Evolutionary conservation across 371 early-diverging fungal genomes (phyloP).

Genomic region (Apophysomyces ossiformis): DNA sequence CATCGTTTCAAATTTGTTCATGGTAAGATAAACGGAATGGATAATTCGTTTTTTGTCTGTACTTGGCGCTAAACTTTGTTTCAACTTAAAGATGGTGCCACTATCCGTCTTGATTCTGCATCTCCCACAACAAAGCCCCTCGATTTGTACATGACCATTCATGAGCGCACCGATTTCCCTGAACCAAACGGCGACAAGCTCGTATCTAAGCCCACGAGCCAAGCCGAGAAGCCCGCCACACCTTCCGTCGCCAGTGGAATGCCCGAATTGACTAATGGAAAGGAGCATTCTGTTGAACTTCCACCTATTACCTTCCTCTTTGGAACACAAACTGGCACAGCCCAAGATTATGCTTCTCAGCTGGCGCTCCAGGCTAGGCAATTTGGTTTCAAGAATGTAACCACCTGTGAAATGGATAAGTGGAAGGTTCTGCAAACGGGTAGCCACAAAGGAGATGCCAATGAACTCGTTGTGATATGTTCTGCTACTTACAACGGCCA

Average conservation of each 20-base stretch:
- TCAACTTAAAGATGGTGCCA: constrained; percentile 37
- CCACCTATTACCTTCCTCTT: constrained; percentile 40
- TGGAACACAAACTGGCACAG: constrained; percentile 47
- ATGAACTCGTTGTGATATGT: constrained; percentile 42
- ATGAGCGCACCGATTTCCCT: constrained; percentile 47
- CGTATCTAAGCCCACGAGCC: background rate
- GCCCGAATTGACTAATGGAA: background rate
- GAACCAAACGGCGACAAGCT: constrained; percentile 21
- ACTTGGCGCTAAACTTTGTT: background rate
- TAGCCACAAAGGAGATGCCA: constrained; percentile 6
- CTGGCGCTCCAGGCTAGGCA: constrained; percentile 31
- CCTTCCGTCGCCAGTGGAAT: constrained; percentile 9
- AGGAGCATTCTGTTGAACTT: constrained; percentile 14
- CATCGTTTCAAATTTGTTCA: constrained; percentile 45
- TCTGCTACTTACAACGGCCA: constrained; percentile 62
- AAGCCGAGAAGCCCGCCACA: constrained; percentile 10
- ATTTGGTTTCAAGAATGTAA: constrained; percentile 38
- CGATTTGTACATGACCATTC: constrained; percentile 39
- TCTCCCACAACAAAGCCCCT: constrained; percentile 46
- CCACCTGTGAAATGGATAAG: constrained; percentile 31
- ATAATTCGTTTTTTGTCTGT: background rate
- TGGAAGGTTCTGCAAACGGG: constrained; percentile 31
- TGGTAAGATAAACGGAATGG: constrained; percentile 18
- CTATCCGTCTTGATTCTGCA: constrained; percentile 33
- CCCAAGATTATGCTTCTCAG: constrained; percentile 43